Evolutionary conservation across 2,329 filamentous ascomycete genomes (phyloP), one percentile per base, ranked within the genome.

Genomic region (Diaporthe sp.): DNA sequence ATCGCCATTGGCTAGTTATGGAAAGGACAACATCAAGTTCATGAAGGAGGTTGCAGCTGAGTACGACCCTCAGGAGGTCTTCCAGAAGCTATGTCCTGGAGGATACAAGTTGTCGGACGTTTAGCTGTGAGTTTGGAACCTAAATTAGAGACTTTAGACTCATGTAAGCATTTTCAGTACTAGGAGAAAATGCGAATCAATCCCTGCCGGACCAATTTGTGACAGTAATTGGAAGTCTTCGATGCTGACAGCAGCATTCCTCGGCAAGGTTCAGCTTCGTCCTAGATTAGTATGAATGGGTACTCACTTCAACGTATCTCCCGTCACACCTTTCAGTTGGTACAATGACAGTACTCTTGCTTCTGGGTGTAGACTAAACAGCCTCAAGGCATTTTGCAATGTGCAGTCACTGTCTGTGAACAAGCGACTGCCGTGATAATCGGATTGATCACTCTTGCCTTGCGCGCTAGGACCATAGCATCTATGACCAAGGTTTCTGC

Each of bases 61-160:
- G 73, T 82, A 81, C 71, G 81, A 82, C 73, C 79, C 79, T 0
- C 34, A 76, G n/a, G 74, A 74, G 17, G 76, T 81, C 6, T 83
- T 82, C 62, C 80, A 82, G 77, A 78, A 44, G 37, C 72, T 79
- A 44, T 78, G 78, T 13, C 79, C 79, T 4, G 80, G 79, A 25
- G 79, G 78, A 22, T 81, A 78, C 72, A 81, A 81, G 60, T 34
- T 80, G 3, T 42, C 51, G 28, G 42, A 58, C n/a, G 71, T 61
- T 49, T 3, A 67, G 39, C 42, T 49, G 6, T 67, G 61, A 67
- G 51, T 53, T 51, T 62, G 53, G 42, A 77, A 31, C 72, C 73
- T 77, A 3, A 6, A 55, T 0, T 31, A 15, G 28, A 19, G 53
- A 57, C 15, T 31, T 1, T 1, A 39, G 3, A 2, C 37, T 39